phyloP scores from a whole-genome alignment of 208 protist genomes.

The Trypanosoma lewisi region DNA sequence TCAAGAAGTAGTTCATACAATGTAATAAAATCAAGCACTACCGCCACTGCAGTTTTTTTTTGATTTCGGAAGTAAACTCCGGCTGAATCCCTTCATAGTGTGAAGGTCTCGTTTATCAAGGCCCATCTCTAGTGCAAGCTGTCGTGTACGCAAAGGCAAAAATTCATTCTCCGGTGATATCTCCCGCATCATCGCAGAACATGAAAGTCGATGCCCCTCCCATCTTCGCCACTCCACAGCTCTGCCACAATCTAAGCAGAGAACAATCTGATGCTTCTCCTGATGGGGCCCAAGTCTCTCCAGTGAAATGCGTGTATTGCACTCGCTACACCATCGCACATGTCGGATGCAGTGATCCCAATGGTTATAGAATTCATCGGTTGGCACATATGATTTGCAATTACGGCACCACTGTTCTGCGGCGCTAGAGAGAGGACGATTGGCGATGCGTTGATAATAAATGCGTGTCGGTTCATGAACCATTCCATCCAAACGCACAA shows the following conservation, averaged over 20 bases:
- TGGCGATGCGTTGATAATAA: slow-evolving; percentile 74
- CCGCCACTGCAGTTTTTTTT: slow-evolving; percentile 20
- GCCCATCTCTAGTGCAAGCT: slow-evolving; percentile 82
- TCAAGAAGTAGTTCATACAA: not conserved
- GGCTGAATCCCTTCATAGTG: slow-evolving; percentile 65
- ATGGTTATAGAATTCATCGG: slow-evolving; percentile 64
- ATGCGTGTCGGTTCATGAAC: slow-evolving; percentile 90
- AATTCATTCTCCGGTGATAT: slow-evolving; percentile 86
- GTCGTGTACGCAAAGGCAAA: slow-evolving; percentile 79
- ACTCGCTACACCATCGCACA: slow-evolving; percentile 86
- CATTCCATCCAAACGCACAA: slow-evolving; percentile 75
- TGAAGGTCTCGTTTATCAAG: slow-evolving; percentile 89
- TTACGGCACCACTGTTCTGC: slow-evolving; percentile 90
- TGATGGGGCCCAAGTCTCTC: slow-evolving; percentile 74
- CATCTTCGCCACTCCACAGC: slow-evolving; percentile 88
- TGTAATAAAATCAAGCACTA: too few species aligned
- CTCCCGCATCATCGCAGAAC: slow-evolving; percentile 86
- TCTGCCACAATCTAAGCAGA: slow-evolving; percentile 87
- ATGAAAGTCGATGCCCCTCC: slow-evolving; percentile 86
- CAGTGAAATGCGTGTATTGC: slow-evolving; percentile 75
- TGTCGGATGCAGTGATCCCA: slow-evolving; percentile 70
- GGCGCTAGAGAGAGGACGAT: slow-evolving; percentile 35
- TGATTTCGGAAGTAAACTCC: slow-evolving; percentile 59
- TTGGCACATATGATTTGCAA: slow-evolving; percentile 83
- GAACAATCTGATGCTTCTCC: slow-evolving; percentile 89